Evolutionary conservation across 352 stramenopile genomes (phyloP), one percentile per base, ranked within the genome.

Genomic region (Globisporangium emineosum): DNA sequence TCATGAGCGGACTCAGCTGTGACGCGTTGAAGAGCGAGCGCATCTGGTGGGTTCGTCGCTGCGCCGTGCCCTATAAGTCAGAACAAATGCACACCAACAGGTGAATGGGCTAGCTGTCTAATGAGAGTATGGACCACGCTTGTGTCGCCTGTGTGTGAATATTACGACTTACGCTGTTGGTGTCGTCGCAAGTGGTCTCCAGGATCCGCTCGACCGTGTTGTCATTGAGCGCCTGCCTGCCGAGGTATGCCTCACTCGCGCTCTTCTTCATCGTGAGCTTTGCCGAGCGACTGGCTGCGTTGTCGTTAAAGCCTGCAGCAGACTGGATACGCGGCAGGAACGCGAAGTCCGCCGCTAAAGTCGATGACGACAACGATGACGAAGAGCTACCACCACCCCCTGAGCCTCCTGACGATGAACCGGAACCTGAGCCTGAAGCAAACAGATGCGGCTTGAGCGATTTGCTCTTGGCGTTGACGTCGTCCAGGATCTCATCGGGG

Each of bases 1-100:
- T 89, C 77, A 94, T 81, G 12, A 92, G 71, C 53, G 81, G 82
- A 64, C 83, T 93, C 30, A 93, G 65, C 68, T 93, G 86, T 25
- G 88, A 83, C 32, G 85, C 75, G 54, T 96, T 91, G 64, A 96
- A 96, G 43, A 82, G 68, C 5, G 73, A 71, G 5, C 85, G 79
- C 42, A 87, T 64, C 60, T 95, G 88, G 49, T 91, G 83, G 9
- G 79, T 83, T 2, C 83, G 81, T 13, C 75, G 67, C 27, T 55
- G 64, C 13, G 19, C 64, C 32, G 32, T 13, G 19, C 32, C 27
- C 29, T 58, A 27, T 25, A 81, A 32, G 3, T 50, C 3, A 19
- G 10, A 19, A 50, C 25, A 55, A 19, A 29, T 30, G 30, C 43
- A 52, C 61, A 47, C n/a, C 17, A 9, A 50, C 5, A 42, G 13